Conservation (phyloP, 192 early-diverging fungal species). For the Backusella circina region DNA sequence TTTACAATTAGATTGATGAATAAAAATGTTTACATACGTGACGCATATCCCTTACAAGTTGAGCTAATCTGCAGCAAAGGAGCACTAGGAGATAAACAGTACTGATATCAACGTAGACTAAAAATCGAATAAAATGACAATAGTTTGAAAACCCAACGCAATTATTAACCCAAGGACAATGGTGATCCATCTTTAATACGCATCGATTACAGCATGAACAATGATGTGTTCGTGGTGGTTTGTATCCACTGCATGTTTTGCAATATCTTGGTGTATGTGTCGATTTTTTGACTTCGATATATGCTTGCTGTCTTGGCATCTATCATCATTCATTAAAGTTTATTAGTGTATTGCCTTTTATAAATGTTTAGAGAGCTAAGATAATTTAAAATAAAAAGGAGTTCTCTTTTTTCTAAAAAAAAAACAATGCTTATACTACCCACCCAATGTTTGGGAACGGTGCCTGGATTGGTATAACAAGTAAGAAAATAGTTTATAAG, state of each 20-base stretch:
- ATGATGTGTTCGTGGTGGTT: slow-evolving; percentile 80
- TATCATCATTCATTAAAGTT: slow-evolving; percentile 4
- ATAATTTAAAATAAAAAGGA: background rate
- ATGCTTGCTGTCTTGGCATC: slow-evolving; percentile 27
- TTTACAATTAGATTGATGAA: slow-evolving; percentile 2
- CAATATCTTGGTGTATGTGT: slow-evolving; percentile 73
- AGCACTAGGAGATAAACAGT: slow-evolving; percentile 54
- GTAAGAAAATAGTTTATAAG: slow-evolving; percentile 87
- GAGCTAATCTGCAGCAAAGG: slow-evolving; percentile 48
- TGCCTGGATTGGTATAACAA: slow-evolving; percentile 75
- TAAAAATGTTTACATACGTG: slow-evolving; percentile 8
- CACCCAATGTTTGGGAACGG: slow-evolving; percentile 61
- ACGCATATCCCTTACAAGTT: slow-evolving; percentile 34
- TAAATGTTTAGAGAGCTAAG: background rate
- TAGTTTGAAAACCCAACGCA: slow-evolving; percentile 80
- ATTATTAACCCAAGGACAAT: slow-evolving; percentile 91
- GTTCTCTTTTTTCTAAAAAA: background rate
- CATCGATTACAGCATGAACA: slow-evolving; percentile 74
- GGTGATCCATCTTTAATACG: slow-evolving; percentile 90
- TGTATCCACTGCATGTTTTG: slow-evolving; percentile 56
- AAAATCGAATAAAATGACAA: slow-evolving; percentile 79
- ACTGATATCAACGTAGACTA: slow-evolving; percentile 63
- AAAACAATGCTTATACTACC: background rate
- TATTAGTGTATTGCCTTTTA: background rate
- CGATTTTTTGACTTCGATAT: slow-evolving; percentile 66